These are phyloP conservation scores for Sisymbrium altissimum DNA, from an alignment of 345 rosid genomes.

Conservation along the genomic window DNA sequence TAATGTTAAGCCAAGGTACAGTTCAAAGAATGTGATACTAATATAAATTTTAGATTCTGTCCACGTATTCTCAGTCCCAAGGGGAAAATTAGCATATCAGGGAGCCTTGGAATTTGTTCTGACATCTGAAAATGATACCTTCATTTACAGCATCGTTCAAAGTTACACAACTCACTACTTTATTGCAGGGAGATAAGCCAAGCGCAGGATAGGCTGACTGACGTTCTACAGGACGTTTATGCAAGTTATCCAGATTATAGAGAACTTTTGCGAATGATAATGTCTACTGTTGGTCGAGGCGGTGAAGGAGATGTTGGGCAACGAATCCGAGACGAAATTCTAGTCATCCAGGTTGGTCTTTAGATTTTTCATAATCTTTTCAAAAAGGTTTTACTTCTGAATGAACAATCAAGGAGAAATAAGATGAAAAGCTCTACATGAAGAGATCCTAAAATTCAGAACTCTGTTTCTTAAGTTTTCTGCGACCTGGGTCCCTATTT, in stretches of 20 bases:
- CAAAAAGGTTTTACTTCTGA: neutral
- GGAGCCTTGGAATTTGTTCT: conserved; percentile 5
- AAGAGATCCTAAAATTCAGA: conserved; percentile 2
- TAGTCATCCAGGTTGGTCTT: conserved; percentile 84
- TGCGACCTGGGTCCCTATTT: neutral
- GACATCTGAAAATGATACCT: neutral
- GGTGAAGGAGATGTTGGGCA: conserved; percentile 99
- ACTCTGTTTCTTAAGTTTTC: conserved; percentile 5
- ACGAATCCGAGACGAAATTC: conserved; percentile 94
- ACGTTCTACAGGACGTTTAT: conserved; percentile 63
- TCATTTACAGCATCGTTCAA: neutral
- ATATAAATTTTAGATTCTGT: conserved; percentile 3
- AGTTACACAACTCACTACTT: neutral
- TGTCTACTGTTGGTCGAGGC: conserved; percentile 98
- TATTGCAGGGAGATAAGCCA: conserved; percentile 84
- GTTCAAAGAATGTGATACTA: conserved; percentile 14
- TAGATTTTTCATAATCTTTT: conserved; percentile 8
- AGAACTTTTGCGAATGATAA: conserved; percentile 77
- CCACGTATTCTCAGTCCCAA: neutral
- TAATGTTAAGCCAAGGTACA: conserved; percentile 97
- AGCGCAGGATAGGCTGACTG: conserved; percentile 97
- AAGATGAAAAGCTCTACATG: neutral
- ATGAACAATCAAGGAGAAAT: neutral
- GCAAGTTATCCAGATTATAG: conserved; percentile 54
- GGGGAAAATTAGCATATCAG: neutral